A percentile compares a stretch with the other conserved stretches of the same genome.
phyloP scores from a whole-genome alignment of 306 rosid genomes.

The Cercis canadensis region DNA sequence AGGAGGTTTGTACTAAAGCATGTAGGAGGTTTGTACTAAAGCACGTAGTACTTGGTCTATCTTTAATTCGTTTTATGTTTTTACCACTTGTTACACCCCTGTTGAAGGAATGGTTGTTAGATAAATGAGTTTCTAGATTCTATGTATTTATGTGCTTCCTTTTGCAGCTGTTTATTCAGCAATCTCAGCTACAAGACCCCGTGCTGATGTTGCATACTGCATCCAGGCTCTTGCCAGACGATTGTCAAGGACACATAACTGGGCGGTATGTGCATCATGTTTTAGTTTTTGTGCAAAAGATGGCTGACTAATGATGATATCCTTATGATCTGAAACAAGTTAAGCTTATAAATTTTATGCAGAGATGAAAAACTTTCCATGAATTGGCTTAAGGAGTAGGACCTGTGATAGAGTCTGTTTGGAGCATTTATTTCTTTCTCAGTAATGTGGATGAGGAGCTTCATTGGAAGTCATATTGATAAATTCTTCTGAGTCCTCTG shows the following conservation, averaged over 20 bases:
- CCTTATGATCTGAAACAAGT: conserved; percentile 26
- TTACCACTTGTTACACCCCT: conserved; percentile 1
- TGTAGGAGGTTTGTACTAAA: conserved; percentile 13
- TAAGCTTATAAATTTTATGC: conserved; percentile 1
- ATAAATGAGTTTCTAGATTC: conserved; percentile 24
- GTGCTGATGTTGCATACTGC: conserved; percentile 99
- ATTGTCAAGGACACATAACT: conserved; percentile 91
- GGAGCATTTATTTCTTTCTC: conserved; percentile 10
- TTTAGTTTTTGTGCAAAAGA: conserved; percentile 23
- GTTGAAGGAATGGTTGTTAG: conserved; percentile 33
- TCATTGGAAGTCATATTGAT: too few relatives aligned
- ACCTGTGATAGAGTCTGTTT: conserved; percentile 29
- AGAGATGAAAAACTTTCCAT: conserved; percentile 16
- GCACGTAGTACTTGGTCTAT: conserved; percentile 16
- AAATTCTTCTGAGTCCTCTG: conserved; percentile 19
- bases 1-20: conserved; percentile 1
- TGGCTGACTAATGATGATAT: not conserved
- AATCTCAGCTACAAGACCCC: conserved; percentile 95
- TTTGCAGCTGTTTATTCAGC: conserved; percentile 91
- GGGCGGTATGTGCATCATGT: conserved; percentile 79
- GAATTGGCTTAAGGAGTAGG: conserved; percentile 13
- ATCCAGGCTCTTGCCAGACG: conserved; percentile 95
- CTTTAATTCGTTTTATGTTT: conserved; percentile 12
- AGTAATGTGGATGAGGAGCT: too few relatives aligned
- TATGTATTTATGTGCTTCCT: conserved; percentile 37